Evolutionary conservation across 495 filamentous ascomycete genomes (phyloP).

Genomic region (Penicillium cataractarum): DNA sequence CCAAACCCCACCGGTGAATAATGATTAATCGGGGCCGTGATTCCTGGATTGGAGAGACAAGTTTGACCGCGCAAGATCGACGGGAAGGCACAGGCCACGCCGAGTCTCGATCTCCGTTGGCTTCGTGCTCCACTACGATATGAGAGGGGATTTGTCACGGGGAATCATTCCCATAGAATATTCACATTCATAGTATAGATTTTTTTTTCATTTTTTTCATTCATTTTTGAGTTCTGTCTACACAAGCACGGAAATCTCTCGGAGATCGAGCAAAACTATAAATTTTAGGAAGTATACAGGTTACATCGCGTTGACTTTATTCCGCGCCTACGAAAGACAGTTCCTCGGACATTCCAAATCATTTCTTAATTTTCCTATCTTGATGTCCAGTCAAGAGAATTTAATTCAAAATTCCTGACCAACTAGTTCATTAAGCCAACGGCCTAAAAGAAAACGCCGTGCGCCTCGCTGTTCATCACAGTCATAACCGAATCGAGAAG

Average conservation of each 20-base stretch:
- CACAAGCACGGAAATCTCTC: not conserved
- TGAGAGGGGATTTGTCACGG: not conserved
- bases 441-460: constrained; percentile 4
- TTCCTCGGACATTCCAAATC: not conserved
- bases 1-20: not conserved
- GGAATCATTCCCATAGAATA: no score
- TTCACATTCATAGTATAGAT: no score
- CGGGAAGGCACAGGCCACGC: constrained; percentile 16
- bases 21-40: not conserved
- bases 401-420: not conserved
- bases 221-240: not conserved
- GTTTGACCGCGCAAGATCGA: constrained; percentile 18
- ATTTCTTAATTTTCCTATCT: not conserved
- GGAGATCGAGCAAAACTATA: not conserved
- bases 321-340: not conserved
- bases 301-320: not conserved
- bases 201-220: no score
- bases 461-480: constrained; percentile 18
- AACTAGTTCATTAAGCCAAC: not conserved
- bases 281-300: not conserved
- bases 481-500: constrained; percentile 1
- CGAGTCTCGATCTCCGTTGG: constrained; percentile 1
- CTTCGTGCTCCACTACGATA: not conserved
- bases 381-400: not conserved
- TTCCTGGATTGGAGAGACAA: not conserved